A percentile compares a stretch with the other conserved stretches of the same genome.
phyloP scores from a whole-genome alignment of 768 basidiomycete species.

The Termitomyces heimii region DNA sequence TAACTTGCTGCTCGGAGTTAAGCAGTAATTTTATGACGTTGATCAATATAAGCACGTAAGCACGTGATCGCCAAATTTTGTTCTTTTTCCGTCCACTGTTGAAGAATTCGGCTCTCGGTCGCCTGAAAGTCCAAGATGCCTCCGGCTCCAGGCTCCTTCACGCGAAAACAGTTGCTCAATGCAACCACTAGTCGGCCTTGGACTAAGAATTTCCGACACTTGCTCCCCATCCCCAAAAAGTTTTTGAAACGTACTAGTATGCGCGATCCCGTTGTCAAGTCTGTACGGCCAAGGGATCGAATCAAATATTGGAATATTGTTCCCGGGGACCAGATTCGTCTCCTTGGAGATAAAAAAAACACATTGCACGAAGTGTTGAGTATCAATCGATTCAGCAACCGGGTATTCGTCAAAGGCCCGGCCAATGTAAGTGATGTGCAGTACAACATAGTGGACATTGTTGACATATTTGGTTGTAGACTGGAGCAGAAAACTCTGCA shows the following conservation, averaged over 20 bases:
- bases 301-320: conserved; percentile 88
- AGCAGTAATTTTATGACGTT: too few species aligned
- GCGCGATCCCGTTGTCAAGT: conserved; percentile 44
- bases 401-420: conserved; percentile 47
- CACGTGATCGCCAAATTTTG: conserved; percentile 1
- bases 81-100: not conserved
- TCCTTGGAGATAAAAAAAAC: conserved; percentile 58
- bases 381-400: conserved; percentile 71
- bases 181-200: conserved; percentile 49
- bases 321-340: conserved; percentile 73
- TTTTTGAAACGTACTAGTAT: conserved; percentile 40
- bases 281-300: conserved; percentile 56
- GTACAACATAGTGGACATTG: not conserved
- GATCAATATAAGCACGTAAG: too few species aligned
- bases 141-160: conserved; percentile 24
- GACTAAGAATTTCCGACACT: conserved; percentile 64
- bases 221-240: conserved; percentile 53
- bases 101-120: not conserved
- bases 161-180: conserved; percentile 30
- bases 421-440: conserved; percentile 24
- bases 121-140: conserved; percentile 18
- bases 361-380: conserved; percentile 64
- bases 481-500: conserved; percentile 18
- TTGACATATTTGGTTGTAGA: conserved; percentile 8
- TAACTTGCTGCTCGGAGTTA: too few species aligned